These are phyloP conservation scores for Noccaea caerulescens DNA, from an alignment of 345 rosid species.

Conservation along the genomic window DNA sequence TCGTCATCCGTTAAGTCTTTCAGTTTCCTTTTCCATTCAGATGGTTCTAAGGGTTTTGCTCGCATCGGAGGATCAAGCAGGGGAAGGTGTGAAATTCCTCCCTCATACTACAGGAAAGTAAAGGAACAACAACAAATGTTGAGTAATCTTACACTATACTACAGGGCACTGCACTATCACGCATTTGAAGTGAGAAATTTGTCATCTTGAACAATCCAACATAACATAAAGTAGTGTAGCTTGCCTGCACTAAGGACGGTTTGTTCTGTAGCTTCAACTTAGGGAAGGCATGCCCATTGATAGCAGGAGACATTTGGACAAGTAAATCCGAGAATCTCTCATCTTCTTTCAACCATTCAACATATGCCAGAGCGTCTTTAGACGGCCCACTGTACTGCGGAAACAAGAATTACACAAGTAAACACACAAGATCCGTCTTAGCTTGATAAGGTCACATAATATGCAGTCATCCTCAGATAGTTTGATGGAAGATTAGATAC, in stretches of 20 bases:
- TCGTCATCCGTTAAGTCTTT: slow-evolving; percentile 46
- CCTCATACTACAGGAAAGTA: slow-evolving; percentile 63
- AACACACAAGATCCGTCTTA: slow-evolving; percentile 20
- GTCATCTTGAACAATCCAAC: neutral
- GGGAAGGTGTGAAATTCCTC: slow-evolving; percentile 84
- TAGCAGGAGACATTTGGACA: slow-evolving; percentile 84
- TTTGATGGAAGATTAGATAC: neutral
- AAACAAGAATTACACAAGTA: slow-evolving; percentile 20
- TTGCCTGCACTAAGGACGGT: slow-evolving; percentile 90
- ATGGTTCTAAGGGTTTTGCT: slow-evolving; percentile 78
- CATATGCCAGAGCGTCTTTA: slow-evolving; percentile 73
- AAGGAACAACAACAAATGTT: neutral
- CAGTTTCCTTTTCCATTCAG: slow-evolving; percentile 79
- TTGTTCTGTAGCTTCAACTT: slow-evolving; percentile 83
- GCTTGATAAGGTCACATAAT: neutral
- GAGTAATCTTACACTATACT: slow-evolving; percentile 16
- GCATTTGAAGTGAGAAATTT: neutral
- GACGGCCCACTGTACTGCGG: slow-evolving; percentile 94
- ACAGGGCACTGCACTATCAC: slow-evolving; percentile 9
- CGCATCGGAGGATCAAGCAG: slow-evolving; percentile 70
- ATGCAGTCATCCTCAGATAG: slow-evolving; percentile 1
- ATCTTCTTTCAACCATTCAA: slow-evolving; percentile 77
- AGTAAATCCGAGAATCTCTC: slow-evolving; percentile 68
- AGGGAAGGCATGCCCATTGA: slow-evolving; percentile 82
- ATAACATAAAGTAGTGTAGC: slow-evolving; percentile 28